Conservation (phyloP, 805 yeast species). For the Candida ponderosae region DNA sequence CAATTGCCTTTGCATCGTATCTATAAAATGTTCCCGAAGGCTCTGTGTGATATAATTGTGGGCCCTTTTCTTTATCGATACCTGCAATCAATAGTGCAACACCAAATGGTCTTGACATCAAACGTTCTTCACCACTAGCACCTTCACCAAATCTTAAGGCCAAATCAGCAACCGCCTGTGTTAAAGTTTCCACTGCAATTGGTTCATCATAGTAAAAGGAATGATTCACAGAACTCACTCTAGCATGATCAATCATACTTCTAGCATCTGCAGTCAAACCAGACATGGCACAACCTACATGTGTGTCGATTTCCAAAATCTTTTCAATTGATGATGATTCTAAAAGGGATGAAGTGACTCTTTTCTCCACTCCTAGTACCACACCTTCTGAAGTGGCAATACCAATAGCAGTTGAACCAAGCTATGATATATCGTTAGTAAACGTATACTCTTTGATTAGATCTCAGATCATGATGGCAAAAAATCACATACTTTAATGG, state of each 20-base stretch:
- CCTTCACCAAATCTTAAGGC: conserved; percentile 97
- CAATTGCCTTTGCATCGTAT: conserved; percentile 98
- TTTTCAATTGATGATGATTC: conserved; percentile 94
- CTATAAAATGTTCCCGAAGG: conserved; percentile 97
- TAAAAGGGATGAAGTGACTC: conserved; percentile 86
- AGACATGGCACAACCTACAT: conserved; percentile 97
- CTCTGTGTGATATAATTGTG: conserved; percentile 96
- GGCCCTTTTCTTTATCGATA: conserved; percentile 85
- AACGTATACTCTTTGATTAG: too few species aligned
- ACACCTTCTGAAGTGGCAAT: conserved; percentile 94
- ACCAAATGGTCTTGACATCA: conserved; percentile 96
- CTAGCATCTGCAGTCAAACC: conserved; percentile 98
- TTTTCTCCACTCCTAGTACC: conserved; percentile 91
- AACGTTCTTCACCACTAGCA: conserved; percentile 87
- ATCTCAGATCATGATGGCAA: too few species aligned
- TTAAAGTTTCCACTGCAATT: conserved; percentile 84
- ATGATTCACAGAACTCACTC: conserved; percentile 85
- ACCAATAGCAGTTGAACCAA: conserved; percentile 98
- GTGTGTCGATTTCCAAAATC: conserved; percentile 88
- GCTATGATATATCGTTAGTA: too few species aligned
- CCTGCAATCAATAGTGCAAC: conserved; percentile 97
- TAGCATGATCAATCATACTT: conserved; percentile 97
- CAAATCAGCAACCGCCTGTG: conserved; percentile 95
- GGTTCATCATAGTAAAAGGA: conserved; percentile 86
- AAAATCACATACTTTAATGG: conserved; percentile 61